Evolutionary conservation across 2,329 filamentous ascomycete species (phyloP).

Genomic region (Alternaria burnsii): DNA sequence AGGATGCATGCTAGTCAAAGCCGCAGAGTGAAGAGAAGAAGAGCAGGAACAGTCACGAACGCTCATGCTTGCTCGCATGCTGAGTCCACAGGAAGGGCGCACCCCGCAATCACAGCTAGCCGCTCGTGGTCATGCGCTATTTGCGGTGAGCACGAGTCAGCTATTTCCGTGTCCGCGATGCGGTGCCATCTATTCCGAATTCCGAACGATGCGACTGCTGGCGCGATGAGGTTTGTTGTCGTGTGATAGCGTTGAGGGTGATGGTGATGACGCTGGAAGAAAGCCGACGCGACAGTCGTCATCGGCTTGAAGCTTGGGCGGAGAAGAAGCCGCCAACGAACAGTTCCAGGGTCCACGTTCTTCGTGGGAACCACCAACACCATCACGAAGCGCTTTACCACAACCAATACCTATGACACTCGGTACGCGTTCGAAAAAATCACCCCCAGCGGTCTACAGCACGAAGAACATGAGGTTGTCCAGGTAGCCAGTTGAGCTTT

Average conservation of each 20-base stretch:
- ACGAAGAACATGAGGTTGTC: background rate
- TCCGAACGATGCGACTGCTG: slow-evolving; percentile 1
- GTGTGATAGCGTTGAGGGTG: background rate
- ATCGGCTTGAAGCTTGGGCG: slow-evolving; percentile 5
- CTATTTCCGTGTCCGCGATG: background rate
- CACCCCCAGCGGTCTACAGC: background rate
- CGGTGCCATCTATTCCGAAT: slow-evolving; percentile 6
- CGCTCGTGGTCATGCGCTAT: slow-evolving; percentile 13
- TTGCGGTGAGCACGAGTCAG: slow-evolving; percentile 18
- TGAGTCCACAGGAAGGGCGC: slow-evolving; percentile 17
- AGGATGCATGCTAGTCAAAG: slow-evolving; percentile 17
- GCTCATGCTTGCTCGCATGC: slow-evolving; percentile 11
- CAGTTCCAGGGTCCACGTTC: background rate
- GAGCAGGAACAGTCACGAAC: slow-evolving; percentile 6
- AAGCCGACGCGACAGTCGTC: background rate
- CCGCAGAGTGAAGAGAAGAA: background rate
- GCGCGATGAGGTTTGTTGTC: background rate
- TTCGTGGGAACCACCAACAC: background rate
- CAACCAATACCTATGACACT: background rate
- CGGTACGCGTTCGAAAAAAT: background rate
- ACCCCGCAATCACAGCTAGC: slow-evolving; percentile 29
- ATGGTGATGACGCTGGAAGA: background rate
- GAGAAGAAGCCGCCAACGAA: slow-evolving; percentile 1
- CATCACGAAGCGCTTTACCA: background rate
- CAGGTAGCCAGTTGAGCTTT: background rate